phyloP scores from a whole-genome alignment of 768 basidiomycete genomes.

The Strobilomyces dryophilus region DNA sequence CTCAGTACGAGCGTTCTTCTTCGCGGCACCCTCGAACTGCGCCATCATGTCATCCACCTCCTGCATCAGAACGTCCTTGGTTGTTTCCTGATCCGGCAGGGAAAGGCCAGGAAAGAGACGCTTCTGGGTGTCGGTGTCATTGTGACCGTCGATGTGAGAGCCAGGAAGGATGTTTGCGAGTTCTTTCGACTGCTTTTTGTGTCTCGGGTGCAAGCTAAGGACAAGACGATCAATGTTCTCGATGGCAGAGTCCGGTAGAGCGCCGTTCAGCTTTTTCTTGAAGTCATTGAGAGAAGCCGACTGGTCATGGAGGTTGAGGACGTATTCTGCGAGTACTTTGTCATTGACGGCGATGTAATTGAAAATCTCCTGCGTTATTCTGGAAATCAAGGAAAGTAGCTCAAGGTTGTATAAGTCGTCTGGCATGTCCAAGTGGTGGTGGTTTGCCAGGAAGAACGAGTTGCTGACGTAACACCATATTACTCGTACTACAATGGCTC shows the following conservation, averaged over 20 bases:
- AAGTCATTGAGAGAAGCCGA: constrained; percentile 77
- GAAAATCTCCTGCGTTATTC: constrained; percentile 89
- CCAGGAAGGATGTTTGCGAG: constrained; percentile 36
- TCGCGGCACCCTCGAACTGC: constrained; percentile 63
- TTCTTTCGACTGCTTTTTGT: constrained; percentile 64
- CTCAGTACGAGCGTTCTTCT: constrained; percentile 48
- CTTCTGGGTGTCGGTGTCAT: constrained; percentile 71
- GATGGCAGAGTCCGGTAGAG: constrained; percentile 86
- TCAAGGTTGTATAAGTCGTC: constrained; percentile 92
- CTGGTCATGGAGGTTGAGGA: constrained; percentile 84
- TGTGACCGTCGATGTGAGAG: constrained; percentile 31
- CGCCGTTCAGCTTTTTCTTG: constrained; percentile 72
- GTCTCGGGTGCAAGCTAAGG: constrained; percentile 90
- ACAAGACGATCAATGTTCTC: constrained; percentile 94
- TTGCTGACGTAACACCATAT: constrained; percentile 20
- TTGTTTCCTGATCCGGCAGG: constrained; percentile 62
- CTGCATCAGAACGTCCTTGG: constrained; percentile 79
- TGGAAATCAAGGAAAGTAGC: constrained; percentile 83
- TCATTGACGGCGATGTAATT: constrained; percentile 84
- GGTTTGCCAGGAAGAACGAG: not conserved
- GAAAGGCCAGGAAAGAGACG: constrained; percentile 91
- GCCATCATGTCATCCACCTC: constrained; percentile 90
- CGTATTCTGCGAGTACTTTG: constrained; percentile 92
- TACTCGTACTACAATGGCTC: constrained; percentile 42
- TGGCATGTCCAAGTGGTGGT: constrained; percentile 41